These are phyloP conservation scores for Tolypocladium paradoxum DNA, from an alignment of 2,329 filamentous ascomycete genomes.

Conservation along the genomic window DNA sequence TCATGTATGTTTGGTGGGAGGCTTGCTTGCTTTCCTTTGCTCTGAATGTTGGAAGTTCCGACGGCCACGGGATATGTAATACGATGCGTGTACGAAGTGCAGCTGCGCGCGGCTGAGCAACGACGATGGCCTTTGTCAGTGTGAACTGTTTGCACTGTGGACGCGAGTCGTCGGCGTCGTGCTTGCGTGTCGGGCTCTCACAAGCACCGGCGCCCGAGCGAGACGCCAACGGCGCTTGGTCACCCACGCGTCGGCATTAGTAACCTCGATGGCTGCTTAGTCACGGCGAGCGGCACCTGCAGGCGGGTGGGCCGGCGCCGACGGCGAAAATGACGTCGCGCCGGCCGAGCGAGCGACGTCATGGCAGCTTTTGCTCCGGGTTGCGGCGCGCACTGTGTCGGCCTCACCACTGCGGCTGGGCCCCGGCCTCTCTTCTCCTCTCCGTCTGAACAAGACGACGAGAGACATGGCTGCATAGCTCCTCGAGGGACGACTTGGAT, in stretches of 20 bases:
- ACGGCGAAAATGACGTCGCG: not conserved
- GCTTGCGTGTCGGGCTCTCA: too few relatives aligned
- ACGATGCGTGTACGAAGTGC: not conserved
- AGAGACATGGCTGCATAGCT: not conserved
- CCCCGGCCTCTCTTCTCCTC: too few relatives aligned
- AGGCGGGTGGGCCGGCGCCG: not conserved
- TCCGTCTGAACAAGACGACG: not conserved
- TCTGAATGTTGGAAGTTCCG: not conserved
- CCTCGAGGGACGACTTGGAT: not conserved
- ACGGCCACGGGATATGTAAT: not conserved
- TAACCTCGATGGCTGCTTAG: too few relatives aligned
- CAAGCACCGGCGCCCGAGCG: too few relatives aligned
- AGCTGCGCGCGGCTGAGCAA: not conserved
- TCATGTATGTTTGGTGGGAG: not conserved
- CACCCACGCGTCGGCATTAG: too few relatives aligned
- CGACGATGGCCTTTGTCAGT: conserved; percentile 5
- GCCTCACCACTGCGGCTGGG: not conserved
- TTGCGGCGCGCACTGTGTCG: not conserved
- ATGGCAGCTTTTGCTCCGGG: not conserved
- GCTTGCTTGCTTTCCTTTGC: not conserved
- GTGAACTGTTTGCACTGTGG: too few relatives aligned
- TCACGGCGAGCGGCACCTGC: not conserved
- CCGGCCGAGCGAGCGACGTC: not conserved
- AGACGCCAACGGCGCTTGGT: too few relatives aligned
- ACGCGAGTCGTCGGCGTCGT: too few relatives aligned